Percentiles rank a stretch among this genome's conserved stretches.
These are phyloP conservation scores for Trypanosoma melophagium DNA, from an alignment of 208 protist genomes.

Conservation along the genomic window DNA sequence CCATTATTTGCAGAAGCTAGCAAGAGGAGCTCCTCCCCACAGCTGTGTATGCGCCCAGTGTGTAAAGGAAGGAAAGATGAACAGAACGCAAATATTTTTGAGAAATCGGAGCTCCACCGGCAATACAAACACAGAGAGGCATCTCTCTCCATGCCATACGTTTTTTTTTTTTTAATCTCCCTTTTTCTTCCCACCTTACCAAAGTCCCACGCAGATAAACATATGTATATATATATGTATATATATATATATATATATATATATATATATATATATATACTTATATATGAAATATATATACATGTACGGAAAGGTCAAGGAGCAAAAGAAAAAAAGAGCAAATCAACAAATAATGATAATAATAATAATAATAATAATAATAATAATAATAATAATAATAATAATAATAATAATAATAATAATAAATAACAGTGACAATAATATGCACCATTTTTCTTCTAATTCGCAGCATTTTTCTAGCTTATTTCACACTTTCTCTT, in stretches of 20 bases:
- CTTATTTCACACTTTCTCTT: too few relatives aligned
- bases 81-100: constrained; percentile 1
- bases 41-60: constrained; percentile 1
- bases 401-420: neutral
- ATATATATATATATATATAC: constrained; percentile 13
- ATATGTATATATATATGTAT: constrained; percentile 10
- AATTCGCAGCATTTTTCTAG: too few relatives aligned
- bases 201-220: neutral
- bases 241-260: constrained; percentile 22
- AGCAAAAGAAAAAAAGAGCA: constrained; percentile 10
- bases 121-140: neutral
- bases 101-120: neutral
- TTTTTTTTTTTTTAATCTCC: neutral
- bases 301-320: too few relatives aligned
- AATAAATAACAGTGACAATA: neutral
- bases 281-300: constrained; percentile 6
- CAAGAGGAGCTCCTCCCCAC: neutral
- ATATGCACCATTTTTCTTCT: too few relatives aligned
- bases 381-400: constrained; percentile 11
- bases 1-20: neutral
- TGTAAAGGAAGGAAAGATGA: constrained; percentile 1
- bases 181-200: neutral
- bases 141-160: neutral
- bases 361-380: constrained; percentile 1
- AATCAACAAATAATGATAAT: constrained; percentile 18